These are phyloP conservation scores for Fusarium sp. DNA, from an alignment of 2,329 filamentous ascomycete species.

Conservation along the genomic window DNA sequence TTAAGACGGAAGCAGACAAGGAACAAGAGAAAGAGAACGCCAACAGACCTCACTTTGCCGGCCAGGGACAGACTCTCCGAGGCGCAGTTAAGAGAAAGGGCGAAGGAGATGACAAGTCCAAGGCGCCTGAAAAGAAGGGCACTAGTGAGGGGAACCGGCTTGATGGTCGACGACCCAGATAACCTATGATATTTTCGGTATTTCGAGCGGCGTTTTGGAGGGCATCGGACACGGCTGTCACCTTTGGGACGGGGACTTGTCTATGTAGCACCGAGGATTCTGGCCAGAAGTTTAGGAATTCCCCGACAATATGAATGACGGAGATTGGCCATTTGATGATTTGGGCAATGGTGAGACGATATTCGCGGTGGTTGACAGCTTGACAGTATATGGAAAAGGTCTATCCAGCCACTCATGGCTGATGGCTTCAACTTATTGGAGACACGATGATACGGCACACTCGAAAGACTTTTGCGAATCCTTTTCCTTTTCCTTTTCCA, in stretches of 20 bases:
- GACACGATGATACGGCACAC: not conserved
- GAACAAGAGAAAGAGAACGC: slow-evolving; percentile 72
- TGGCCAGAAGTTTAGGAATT: not conserved
- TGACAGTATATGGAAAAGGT: not conserved
- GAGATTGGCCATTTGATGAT: not conserved
- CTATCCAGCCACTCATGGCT: not conserved
- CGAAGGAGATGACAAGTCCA: slow-evolving; percentile 59
- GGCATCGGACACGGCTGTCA: slow-evolving; percentile 8
- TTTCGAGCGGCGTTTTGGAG: slow-evolving; percentile 40
- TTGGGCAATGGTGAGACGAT: not conserved
- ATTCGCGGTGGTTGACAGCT: not conserved
- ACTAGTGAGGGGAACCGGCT: slow-evolving; percentile 56
- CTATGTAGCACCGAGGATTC: not conserved
- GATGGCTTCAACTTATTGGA: not conserved
- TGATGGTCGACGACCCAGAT: slow-evolving; percentile 54
- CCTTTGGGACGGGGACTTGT: not conserved
- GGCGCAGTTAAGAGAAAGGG: slow-evolving; percentile 78
- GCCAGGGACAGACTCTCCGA: slow-evolving; percentile 83
- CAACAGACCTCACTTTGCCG: slow-evolving; percentile 80
- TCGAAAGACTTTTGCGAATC: not conserved
- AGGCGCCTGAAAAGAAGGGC: slow-evolving; percentile 59
- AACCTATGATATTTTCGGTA: slow-evolving; percentile 9
- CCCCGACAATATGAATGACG: not conserved
- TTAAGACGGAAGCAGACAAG: slow-evolving; percentile 81
- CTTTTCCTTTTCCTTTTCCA: not conserved